Conservation (phyloP, 2,329 filamentous ascomycete genomes). For the Bipolaris sorokiniana region DNA sequence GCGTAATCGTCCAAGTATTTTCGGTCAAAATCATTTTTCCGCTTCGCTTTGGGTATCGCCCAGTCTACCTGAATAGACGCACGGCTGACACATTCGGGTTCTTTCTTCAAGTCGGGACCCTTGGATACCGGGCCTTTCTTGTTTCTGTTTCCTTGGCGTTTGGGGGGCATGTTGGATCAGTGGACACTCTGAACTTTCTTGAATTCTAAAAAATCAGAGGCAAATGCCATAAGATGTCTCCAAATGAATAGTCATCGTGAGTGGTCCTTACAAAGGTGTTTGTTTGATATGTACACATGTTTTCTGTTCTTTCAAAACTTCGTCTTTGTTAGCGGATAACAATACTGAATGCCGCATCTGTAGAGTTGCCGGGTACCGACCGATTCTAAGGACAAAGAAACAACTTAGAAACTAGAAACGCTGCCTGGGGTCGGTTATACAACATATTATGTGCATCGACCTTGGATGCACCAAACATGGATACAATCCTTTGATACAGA, state of each 20-base stretch:
- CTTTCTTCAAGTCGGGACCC: not conserved
- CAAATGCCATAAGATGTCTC: not conserved
- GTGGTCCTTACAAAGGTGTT: not conserved
- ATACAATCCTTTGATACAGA: too few relatives aligned
- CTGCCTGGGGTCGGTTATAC: too few relatives aligned
- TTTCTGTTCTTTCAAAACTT: not conserved
- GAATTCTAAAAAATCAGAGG: not conserved
- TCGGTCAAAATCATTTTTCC: not conserved
- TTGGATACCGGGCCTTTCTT: not conserved
- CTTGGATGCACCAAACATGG: too few relatives aligned
- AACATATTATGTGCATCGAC: too few relatives aligned
- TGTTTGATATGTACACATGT: not conserved
- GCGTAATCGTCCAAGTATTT: slow-evolving; percentile 5
- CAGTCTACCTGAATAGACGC: not conserved
- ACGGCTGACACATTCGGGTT: not conserved
- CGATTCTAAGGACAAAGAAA: slow-evolving; percentile 1
- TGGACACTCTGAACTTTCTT: not conserved
- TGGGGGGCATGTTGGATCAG: slow-evolving; percentile 2
- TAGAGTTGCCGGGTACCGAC: not conserved
- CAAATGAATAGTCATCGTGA: not conserved
- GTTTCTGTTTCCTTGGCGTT: not conserved
- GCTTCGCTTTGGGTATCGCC: slow-evolving; percentile 12
- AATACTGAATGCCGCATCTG: slow-evolving; percentile 2
- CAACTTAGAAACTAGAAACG: too few relatives aligned
- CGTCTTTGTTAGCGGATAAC: not conserved